Evolutionary conservation across 768 basidiomycete genomes (phyloP).

Genomic region (Hirschioporus abietinus): DNA sequence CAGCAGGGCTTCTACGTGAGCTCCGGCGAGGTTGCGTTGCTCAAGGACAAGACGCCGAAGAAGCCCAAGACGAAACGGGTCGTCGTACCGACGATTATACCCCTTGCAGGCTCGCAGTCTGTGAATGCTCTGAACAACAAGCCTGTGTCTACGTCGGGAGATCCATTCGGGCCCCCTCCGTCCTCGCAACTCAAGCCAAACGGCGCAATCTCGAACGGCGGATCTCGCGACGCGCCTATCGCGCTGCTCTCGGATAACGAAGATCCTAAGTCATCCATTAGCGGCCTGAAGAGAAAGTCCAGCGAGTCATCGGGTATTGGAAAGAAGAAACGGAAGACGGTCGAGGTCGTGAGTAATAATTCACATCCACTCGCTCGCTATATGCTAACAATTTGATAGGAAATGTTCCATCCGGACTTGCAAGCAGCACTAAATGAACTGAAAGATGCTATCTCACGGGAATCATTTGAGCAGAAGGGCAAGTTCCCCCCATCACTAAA

Average conservation of each 20-base stretch:
- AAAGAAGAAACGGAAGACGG: constrained; percentile 67
- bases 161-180: constrained; percentile 14
- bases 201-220: constrained; percentile 24
- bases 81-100: constrained; percentile 14
- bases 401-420: constrained; percentile 67
- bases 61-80: constrained; percentile 66
- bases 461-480: constrained; percentile 67
- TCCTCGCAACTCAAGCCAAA: constrained; percentile 11
- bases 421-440: constrained; percentile 57
- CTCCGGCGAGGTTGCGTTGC: constrained; percentile 78
- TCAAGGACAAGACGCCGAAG: constrained; percentile 76
- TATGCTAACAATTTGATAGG: constrained; percentile 29
- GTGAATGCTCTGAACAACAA: constrained; percentile 2
- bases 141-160: constrained; percentile 9
- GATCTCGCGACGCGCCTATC: constrained; percentile 50
- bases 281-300: constrained; percentile 22
- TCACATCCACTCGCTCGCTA: neutral
- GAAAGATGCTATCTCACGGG: constrained; percentile 52
- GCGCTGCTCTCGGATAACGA: constrained; percentile 37
- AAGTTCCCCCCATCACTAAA: constrained; percentile 86
- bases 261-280: constrained; percentile 15
- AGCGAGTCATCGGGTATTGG: constrained; percentile 34
- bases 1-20: constrained; percentile 93
- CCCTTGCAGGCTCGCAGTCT: constrained; percentile 4
- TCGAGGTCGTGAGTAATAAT: constrained; percentile 48